These are phyloP conservation scores for Gentiana straminea DNA, from an alignment of 257 asterid genomes.

Conservation along the genomic window DNA sequence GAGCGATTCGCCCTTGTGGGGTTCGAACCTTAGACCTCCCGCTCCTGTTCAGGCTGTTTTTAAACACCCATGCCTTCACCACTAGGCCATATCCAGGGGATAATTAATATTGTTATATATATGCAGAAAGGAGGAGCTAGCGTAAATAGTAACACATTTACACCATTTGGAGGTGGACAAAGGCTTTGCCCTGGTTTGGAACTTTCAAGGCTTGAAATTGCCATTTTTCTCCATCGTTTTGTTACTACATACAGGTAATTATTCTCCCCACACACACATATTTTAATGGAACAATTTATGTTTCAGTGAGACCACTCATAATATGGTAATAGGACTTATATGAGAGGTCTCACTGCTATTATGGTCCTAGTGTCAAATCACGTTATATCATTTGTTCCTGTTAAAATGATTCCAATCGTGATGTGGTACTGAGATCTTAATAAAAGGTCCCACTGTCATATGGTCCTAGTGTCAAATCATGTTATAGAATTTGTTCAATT, in stretches of 20 bases:
- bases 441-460: too few species aligned
- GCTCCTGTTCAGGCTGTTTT: too few species aligned
- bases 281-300: not conserved
- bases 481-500: too few species aligned
- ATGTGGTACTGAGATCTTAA: too few species aligned
- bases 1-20: too few species aligned
- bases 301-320: not conserved
- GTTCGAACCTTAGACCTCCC: too few species aligned
- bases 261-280: not conserved
- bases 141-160: constrained; percentile 45
- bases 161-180: constrained; percentile 99
- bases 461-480: too few species aligned
- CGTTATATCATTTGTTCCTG: too few species aligned
- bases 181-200: constrained; percentile 92
- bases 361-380: too few species aligned
- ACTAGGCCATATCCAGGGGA: too few species aligned
- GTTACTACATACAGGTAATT: constrained; percentile 69
- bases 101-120: not conserved
- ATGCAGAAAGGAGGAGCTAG: constrained; percentile 38
- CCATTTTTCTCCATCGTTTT: constrained; percentile 82
- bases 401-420: too few species aligned
- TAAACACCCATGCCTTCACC: too few species aligned
- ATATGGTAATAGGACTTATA: not conserved
- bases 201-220: constrained; percentile 83
- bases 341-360: not conserved